Base-by-base conservation (phyloP, 345 rosid species). In the Arabis hirsuta region DNA sequence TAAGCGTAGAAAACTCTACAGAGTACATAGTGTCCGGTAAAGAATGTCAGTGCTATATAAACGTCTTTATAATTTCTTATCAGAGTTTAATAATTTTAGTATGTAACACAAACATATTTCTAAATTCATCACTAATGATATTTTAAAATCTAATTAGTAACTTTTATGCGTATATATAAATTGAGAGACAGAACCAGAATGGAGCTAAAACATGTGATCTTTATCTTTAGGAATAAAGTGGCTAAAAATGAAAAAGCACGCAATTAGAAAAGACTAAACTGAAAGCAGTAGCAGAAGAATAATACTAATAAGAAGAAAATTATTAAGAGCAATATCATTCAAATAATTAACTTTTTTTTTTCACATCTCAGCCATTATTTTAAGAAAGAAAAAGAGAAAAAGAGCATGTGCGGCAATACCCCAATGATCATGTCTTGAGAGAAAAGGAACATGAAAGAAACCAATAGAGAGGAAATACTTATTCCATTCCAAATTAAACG, bases 161-260 rank as follows among this genome's bases (percentile, higher is more conserved):
- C 29, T 27, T 63, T 54, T 67, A 65, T 39, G 41, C 12, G 26
- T 57, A 65, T 41, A 56, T 13, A 67, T 52, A 13, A 20, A 61
- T 48, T 22, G 19, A 36, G 65, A 69, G 79, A 75, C 38, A 63
- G 55, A 70, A 43, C 14, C 67, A 76, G 64, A 69, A 61, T 11
- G 48, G 67, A 57, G 67, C 72, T 71, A 65, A 70, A 64, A 76
- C 80, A 71, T 76, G 76, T 70, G 80, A 58, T 76, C 72, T 71
- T 76, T 76, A 70, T 76, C 80, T 71, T 71, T 65, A 44, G 48
- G 72, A 76, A 76, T 76, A 76, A 76, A 76, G 76, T 71, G 62
- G 62, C 62, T 31, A n/a, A 20, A 55, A 76, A 71, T 73, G 55
- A 7, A 52, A 71, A 71, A 61, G 62, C 53, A 69, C 56, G 79